Evolutionary conservation across 768 basidiomycete species (phyloP).

Genomic region (Ephemerocybe angulata): DNA sequence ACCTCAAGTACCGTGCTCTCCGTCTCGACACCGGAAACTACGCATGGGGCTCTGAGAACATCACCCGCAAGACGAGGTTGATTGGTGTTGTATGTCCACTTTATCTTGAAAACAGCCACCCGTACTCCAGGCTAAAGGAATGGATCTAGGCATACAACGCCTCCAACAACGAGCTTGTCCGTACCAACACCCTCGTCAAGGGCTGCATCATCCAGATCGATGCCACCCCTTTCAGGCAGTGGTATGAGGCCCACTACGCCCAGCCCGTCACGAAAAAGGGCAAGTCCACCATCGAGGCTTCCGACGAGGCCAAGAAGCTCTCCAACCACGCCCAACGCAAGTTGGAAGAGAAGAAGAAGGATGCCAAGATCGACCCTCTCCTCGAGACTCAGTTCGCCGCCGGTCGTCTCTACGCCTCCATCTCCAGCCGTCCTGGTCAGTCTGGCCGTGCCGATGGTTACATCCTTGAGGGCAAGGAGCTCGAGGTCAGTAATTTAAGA

Average conservation of each 20-base stretch:
- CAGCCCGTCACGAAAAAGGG: slow-evolving; percentile 92
- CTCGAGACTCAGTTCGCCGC: slow-evolving; percentile 89
- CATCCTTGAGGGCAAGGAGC: slow-evolving; percentile 96
- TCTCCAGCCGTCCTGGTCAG: slow-evolving; percentile 96
- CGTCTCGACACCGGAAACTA: slow-evolving; percentile 97
- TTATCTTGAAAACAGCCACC: not conserved
- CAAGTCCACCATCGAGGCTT: slow-evolving; percentile 49
- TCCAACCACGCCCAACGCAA: slow-evolving; percentile 89
- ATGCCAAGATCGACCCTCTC: slow-evolving; percentile 87
- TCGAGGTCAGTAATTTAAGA: too few species aligned
- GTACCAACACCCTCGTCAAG: slow-evolving; percentile 99
- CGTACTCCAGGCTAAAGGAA: slow-evolving; percentile 5
- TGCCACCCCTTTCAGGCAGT: slow-evolving; percentile 98
- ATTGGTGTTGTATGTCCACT: slow-evolving; percentile 80
- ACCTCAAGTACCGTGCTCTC: slow-evolving; percentile 91
- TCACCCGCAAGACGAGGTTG: slow-evolving; percentile 93
- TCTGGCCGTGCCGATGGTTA: slow-evolving; percentile 96
- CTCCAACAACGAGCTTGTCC: slow-evolving; percentile 99
- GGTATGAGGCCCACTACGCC: slow-evolving; percentile 98
- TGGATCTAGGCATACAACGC: slow-evolving; percentile 86
- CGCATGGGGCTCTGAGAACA: slow-evolving; percentile 95
- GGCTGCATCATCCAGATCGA: slow-evolving; percentile 95
- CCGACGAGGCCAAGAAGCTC: slow-evolving; percentile 67
- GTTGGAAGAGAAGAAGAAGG: slow-evolving; percentile 89
- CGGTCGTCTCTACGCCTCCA: slow-evolving; percentile 91